Evolutionary conservation across 2,329 filamentous ascomycete genomes (phyloP).

Genomic region (Alternaria sp.): DNA sequence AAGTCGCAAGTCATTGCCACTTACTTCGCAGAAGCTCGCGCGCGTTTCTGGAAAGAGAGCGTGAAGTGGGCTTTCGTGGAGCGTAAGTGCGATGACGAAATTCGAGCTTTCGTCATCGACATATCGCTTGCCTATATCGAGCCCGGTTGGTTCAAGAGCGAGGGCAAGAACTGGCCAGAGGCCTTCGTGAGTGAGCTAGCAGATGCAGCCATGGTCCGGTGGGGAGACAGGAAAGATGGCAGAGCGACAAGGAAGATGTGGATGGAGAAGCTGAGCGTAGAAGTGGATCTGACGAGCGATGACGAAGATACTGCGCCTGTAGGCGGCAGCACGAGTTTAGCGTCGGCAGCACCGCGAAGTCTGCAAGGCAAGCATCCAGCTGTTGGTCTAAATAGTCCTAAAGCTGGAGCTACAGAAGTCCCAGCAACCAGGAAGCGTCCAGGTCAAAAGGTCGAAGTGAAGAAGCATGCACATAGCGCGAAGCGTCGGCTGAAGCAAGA

Average conservation of each 20-base stretch:
- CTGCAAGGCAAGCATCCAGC: neutral
- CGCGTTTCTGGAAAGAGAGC: neutral
- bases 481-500: neutral
- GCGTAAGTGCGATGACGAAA: neutral
- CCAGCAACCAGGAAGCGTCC: neutral
- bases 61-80: constrained; percentile 1
- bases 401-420: neutral
- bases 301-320: neutral
- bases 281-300: neutral
- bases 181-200: neutral
- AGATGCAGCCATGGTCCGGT: neutral
- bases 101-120: neutral
- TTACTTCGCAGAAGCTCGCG: neutral
- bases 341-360: neutral
- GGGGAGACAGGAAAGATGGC: neutral
- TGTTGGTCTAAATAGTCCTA: neutral
- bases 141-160: neutral
- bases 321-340: neutral
- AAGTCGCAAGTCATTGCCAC: neutral
- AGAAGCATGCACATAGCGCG: neutral
- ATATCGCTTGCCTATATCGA: neutral
- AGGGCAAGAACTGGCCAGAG: neutral
- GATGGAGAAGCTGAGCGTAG: neutral
- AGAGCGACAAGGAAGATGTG: neutral
- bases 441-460: neutral